phyloP scores from a whole-genome alignment of 2,329 filamentous ascomycete genomes.

The Alternaria triticimaculans region DNA sequence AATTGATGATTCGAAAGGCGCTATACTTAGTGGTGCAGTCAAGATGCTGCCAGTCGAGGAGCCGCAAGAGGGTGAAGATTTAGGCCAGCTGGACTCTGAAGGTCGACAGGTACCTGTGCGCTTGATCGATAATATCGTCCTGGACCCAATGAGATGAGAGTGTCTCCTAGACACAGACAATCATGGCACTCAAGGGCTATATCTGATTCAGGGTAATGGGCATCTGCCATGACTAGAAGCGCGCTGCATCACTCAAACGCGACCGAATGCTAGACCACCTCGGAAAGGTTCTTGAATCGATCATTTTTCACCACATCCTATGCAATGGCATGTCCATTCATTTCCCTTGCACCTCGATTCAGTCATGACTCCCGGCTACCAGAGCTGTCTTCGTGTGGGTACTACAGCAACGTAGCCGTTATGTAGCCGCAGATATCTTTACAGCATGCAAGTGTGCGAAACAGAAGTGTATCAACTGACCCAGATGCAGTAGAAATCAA shows the following conservation, averaged over 20 bases:
- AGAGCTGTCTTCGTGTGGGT: neutral
- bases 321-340: neutral
- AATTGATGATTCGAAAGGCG: conserved; percentile 74
- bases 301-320: neutral
- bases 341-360: neutral
- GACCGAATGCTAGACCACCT: neutral
- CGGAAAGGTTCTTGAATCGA: neutral
- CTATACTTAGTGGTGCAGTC: conserved; percentile 86
- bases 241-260: neutral
- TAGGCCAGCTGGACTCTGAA: conserved; percentile 71
- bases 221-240: neutral
- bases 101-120: conserved; percentile 77
- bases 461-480: neutral
- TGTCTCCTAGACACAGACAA: neutral
- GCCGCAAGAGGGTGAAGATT: conserved; percentile 71
- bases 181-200: neutral
- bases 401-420: neutral
- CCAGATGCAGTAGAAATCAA: neutral
- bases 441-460: neutral
- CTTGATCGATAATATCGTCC: conserved; percentile 93
- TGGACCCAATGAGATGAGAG: conserved; percentile 37
- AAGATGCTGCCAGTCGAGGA: conserved; percentile 86
- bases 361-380: neutral
- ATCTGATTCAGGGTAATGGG: neutral
- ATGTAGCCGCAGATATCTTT: neutral